Evolutionary conservation across 2,329 filamentous ascomycete genomes (phyloP).

Genomic region (Hymenoscyphus scutula): DNA sequence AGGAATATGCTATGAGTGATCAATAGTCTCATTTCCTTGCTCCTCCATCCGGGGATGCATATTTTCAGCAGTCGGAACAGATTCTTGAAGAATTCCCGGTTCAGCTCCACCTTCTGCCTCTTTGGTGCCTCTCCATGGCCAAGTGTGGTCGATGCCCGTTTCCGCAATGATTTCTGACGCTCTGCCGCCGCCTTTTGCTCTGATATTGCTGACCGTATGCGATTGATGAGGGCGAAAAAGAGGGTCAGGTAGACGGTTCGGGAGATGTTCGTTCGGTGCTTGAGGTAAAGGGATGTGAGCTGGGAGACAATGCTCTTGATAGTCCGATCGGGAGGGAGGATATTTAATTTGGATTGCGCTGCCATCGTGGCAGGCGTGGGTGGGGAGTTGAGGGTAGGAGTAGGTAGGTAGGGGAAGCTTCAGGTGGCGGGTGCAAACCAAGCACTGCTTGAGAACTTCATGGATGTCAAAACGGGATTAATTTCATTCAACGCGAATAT

Average conservation of each 20-base stretch:
- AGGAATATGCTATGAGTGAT: slow-evolving; percentile 92
- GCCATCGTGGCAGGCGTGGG: slow-evolving; percentile 53
- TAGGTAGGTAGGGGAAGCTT: slow-evolving; percentile 6
- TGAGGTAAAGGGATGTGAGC: slow-evolving; percentile 70
- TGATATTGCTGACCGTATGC: slow-evolving; percentile 84
- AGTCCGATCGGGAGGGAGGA: slow-evolving; percentile 59
- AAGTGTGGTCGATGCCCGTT: slow-evolving; percentile 50
- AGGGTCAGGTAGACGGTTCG: slow-evolving; percentile 81
- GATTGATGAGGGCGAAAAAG: slow-evolving; percentile 75
- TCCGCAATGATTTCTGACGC: slow-evolving; percentile 60
- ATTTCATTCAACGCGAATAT: background rate
- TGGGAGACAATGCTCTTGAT: slow-evolving; percentile 63
- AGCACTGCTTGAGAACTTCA: slow-evolving; percentile 6
- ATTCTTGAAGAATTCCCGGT: slow-evolving; percentile 72
- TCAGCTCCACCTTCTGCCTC: slow-evolving; percentile 84
- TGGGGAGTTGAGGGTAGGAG: background rate
- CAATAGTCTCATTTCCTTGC: slow-evolving; percentile 81
- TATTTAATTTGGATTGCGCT: slow-evolving; percentile 74
- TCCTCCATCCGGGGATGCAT: slow-evolving; percentile 85
- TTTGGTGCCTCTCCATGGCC: slow-evolving; percentile 38
- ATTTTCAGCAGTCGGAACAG: slow-evolving; percentile 77
- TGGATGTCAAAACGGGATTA: background rate
- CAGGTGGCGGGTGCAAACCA: slow-evolving; percentile 6
- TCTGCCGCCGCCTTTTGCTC: slow-evolving; percentile 85
- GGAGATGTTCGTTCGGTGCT: slow-evolving; percentile 78